phyloP scores from a whole-genome alignment of 202 grass and related monocot species.

The Carex arenaria region DNA sequence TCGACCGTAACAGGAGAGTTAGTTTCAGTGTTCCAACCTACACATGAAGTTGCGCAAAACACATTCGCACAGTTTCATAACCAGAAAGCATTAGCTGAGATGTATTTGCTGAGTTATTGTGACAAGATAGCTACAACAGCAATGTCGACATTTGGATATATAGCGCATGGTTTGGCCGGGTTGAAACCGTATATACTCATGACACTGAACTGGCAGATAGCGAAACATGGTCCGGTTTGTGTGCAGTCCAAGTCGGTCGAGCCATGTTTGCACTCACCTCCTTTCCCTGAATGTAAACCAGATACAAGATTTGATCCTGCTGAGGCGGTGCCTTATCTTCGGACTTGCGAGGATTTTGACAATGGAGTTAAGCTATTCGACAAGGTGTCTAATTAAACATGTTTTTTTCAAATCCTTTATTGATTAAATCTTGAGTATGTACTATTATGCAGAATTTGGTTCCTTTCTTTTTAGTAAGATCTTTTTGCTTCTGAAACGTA shows the following conservation, averaged over 20 bases:
- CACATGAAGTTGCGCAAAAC: slow-evolving; percentile 53
- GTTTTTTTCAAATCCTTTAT: neutral
- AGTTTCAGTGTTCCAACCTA: slow-evolving; percentile 58
- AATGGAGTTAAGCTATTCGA: slow-evolving; percentile 52
- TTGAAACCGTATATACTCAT: slow-evolving; percentile 34
- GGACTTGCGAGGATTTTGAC: slow-evolving; percentile 50
- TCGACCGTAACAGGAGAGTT: slow-evolving; percentile 51
- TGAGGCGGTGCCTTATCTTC: slow-evolving; percentile 39
- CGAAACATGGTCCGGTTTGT: slow-evolving; percentile 31
- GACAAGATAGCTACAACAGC: slow-evolving; percentile 44
- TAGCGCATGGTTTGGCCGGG: slow-evolving; percentile 54
- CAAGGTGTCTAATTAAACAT: slow-evolving; percentile 13
- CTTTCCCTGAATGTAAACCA: slow-evolving; percentile 38
- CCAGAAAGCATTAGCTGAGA: slow-evolving; percentile 75
- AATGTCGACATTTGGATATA: slow-evolving; percentile 84
- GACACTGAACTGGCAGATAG: slow-evolving; percentile 13
- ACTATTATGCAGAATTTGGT: neutral
- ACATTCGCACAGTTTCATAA: slow-evolving; percentile 15
- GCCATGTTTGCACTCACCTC: slow-evolving; percentile 73
- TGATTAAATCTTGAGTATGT: neutral
- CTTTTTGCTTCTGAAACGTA: neutral
- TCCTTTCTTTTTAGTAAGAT: neutral
- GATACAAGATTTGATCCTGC: slow-evolving; percentile 29
- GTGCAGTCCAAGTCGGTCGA: slow-evolving; percentile 46
- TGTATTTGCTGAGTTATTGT: slow-evolving; percentile 60